phyloP scores from a whole-genome alignment of 768 basidiomycete species.

The Kwoniella bestiolae region DNA sequence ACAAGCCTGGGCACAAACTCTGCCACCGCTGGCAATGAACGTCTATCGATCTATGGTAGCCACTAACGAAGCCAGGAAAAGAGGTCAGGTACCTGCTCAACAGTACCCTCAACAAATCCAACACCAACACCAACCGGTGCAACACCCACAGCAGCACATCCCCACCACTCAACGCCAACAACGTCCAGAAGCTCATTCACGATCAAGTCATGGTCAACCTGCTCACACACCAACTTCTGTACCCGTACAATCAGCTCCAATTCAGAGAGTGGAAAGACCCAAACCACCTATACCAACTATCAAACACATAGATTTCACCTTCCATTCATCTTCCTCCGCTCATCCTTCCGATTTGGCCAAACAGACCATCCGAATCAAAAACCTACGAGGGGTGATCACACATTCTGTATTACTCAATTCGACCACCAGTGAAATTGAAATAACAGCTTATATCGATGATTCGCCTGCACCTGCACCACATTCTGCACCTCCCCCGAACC shows the following conservation, averaged over 20 bases:
- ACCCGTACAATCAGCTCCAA: constrained; percentile 1
- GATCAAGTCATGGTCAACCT: constrained; percentile 6
- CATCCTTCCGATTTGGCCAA: background rate
- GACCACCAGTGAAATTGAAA: constrained; percentile 43
- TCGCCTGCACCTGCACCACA: background rate
- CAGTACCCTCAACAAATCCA: constrained; percentile 10
- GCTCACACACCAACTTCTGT: background rate
- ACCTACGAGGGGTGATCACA: constrained; percentile 49
- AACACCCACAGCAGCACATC: too few relatives aligned
- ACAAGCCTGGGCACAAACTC: constrained; percentile 41
- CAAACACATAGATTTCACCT: constrained; percentile 46
- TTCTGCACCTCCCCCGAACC: background rate
- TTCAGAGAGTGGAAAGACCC: constrained; percentile 1
- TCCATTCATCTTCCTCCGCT: constrained; percentile 14
- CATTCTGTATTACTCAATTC: constrained; percentile 45
- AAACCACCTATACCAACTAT: constrained; percentile 43
- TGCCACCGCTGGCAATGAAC: constrained; percentile 32
- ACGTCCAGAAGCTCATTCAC: background rate
- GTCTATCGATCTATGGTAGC: constrained; percentile 45
- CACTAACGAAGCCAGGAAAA: constrained; percentile 31
- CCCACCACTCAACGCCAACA: too few relatives aligned
- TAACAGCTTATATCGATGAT: constrained; percentile 46
- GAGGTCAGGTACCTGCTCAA: constrained; percentile 3
- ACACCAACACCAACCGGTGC: background rate
- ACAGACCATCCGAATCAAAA: constrained; percentile 35